Evolutionary conservation across 2,329 filamentous ascomycete species (phyloP), one percentile per base, ranked within the genome.

Genomic region (Cladosporium sp.): DNA sequence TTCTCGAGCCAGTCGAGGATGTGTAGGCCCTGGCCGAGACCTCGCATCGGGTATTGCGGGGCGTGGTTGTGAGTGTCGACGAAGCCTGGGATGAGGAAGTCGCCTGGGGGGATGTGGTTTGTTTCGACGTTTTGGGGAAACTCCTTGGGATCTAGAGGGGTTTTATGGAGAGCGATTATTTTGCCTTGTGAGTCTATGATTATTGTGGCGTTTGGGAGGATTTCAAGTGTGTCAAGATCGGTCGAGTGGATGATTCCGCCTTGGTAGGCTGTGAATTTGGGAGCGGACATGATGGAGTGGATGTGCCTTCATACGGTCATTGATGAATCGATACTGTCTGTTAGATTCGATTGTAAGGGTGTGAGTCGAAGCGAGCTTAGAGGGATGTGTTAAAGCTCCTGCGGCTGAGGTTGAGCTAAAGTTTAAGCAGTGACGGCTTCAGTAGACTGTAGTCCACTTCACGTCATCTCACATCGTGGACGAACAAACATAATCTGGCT

Each of bases 1-100:
- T 54, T 48, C 36, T 79, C 72, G 1, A 86, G 71, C 83, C 83
- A 86, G 59, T 84, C 78, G 7, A 50, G 43, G 15, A 60, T 50
- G 15, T 50, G 51, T 13, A 52, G 53, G 6, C 71, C 70, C 46
- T 70, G 69, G 4, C 72, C 72, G 3, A 69, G 60, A 5, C 72
- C 72, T 15, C 72, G 67, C 53, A 74, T 72, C 18, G 71, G 65
- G 69, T 71, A 77, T 64, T 78, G 75, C 2, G 83, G 82, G 0
- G 83, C 83, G 59, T 86, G 83, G 53, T 83, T 84, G 64, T 86
- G 83, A 1, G 82, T 85, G 67, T 86, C 83, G 47, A 86, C 69
- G 57, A 83, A 78, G 38, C 79, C 79, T 0, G 80, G 80, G 50
- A 82, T 74, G 41, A 83, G 64, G 57, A 83, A 80, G 39, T 78